Conservation (phyloP, 805 yeast species). For the fission yeast (Schizosaccharomyces pombe) region DNA sequence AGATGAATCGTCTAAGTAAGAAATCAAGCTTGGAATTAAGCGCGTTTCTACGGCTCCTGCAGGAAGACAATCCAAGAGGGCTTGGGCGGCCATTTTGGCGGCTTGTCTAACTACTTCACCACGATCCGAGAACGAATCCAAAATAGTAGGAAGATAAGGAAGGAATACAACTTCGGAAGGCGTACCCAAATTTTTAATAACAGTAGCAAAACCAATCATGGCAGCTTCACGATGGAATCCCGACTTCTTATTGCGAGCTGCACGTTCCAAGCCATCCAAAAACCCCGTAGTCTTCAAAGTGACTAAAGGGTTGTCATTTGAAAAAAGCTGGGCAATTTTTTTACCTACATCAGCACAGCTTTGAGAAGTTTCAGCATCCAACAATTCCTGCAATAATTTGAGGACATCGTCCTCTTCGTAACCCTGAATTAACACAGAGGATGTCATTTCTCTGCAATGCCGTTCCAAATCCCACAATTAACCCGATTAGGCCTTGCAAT, state of each 20-base stretch:
- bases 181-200: neutral
- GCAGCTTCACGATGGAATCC: constrained; percentile 5
- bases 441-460: neutral
- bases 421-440: neutral
- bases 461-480: no score
- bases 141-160: constrained; percentile 33
- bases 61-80: constrained; percentile 47
- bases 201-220: neutral
- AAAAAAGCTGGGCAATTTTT: neutral
- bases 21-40: constrained; percentile 35
- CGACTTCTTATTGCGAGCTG: neutral
- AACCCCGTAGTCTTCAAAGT: neutral
- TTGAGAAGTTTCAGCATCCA: constrained; percentile 1
- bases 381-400: neutral
- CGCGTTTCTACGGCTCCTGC: constrained; percentile 56
- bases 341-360: neutral
- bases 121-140: constrained; percentile 66
- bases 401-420: constrained; percentile 2
- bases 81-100: constrained; percentile 56
- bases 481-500: no score
- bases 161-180: constrained; percentile 44
- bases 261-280: neutral
- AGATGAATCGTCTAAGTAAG: constrained; percentile 54
- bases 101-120: constrained; percentile 68
- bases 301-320: neutral